Evolutionary conservation across 192 early-diverging fungal genomes (phyloP).

Genomic region (Lunasporangiospora selenospora): DNA sequence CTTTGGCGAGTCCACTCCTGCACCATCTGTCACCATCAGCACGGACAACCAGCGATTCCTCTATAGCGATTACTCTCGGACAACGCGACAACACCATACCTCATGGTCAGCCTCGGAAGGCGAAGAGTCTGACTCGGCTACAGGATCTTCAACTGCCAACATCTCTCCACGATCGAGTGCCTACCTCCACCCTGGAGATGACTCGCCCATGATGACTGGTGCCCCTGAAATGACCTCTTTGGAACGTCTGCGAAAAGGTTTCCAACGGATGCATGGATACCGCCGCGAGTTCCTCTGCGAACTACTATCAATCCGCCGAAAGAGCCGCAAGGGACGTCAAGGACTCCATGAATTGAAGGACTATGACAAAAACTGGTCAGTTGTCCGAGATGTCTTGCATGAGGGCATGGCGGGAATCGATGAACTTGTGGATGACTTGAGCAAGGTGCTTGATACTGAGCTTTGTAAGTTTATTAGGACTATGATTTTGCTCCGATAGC

Average conservation of each 20-base stretch:
- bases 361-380: constrained; percentile 52
- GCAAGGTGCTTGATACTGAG: constrained; percentile 50
- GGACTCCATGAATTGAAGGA: constrained; percentile 48
- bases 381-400: constrained; percentile 39
- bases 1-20: constrained; percentile 19
- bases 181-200: constrained; percentile 15
- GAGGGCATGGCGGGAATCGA: constrained; percentile 44
- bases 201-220: constrained; percentile 10
- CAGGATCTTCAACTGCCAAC: not conserved
- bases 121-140: constrained; percentile 39
- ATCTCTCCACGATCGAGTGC: constrained; percentile 36
- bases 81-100: constrained; percentile 17
- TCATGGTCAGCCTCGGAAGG: constrained; percentile 49
- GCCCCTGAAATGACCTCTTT: constrained; percentile 40
- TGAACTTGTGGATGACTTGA: constrained; percentile 47
- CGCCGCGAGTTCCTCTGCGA: constrained; percentile 64
- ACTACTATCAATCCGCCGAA: constrained; percentile 55
- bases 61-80: not conserved
- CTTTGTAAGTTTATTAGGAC: constrained; percentile 54
- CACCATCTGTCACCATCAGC: not conserved
- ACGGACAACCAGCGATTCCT: constrained; percentile 1
- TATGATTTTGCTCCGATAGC: too few species aligned
- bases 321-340: constrained; percentile 57
- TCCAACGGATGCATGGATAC: constrained; percentile 58
- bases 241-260: constrained; percentile 54